phyloP scores from a whole-genome alignment of 2,329 filamentous ascomycete species.

The Macrophomina phaseolina region DNA sequence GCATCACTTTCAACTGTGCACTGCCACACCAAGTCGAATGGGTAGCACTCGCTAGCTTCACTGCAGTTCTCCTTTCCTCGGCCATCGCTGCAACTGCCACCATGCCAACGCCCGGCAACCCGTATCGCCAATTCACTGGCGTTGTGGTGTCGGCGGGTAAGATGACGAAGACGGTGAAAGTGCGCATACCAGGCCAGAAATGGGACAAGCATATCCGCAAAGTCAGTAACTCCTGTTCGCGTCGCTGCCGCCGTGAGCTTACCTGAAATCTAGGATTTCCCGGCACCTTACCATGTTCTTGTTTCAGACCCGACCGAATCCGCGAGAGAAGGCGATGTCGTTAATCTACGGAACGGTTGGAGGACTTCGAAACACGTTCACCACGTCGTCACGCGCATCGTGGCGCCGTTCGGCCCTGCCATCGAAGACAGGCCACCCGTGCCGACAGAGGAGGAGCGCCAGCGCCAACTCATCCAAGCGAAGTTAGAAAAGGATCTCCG shows the following conservation, averaged over 20 bases:
- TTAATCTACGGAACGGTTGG: slow-evolving; percentile 71
- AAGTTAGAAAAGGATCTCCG: slow-evolving; percentile 64
- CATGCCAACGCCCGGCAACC: slow-evolving; percentile 19
- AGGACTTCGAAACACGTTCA: slow-evolving; percentile 70
- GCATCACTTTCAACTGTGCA: background rate
- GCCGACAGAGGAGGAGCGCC: slow-evolving; percentile 67
- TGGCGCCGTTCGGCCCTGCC: slow-evolving; percentile 71
- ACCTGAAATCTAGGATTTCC: slow-evolving; percentile 63
- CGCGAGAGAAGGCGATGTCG: slow-evolving; percentile 74
- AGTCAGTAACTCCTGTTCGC: slow-evolving; percentile 51
- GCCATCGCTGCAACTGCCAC: background rate
- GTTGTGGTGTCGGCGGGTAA: slow-evolving; percentile 79
- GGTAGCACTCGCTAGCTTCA: background rate
- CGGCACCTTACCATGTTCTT: slow-evolving; percentile 67
- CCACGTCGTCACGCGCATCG: slow-evolving; percentile 76
- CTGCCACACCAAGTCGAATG: background rate
- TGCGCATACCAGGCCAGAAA: slow-evolving; percentile 71
- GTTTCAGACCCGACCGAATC: slow-evolving; percentile 81
- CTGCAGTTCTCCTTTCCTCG: background rate
- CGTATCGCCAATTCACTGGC: slow-evolving; percentile 51
- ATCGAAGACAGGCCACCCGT: slow-evolving; percentile 70
- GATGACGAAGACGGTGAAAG: slow-evolving; percentile 81
- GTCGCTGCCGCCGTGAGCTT: slow-evolving; percentile 2
- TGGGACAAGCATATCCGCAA: slow-evolving; percentile 78
- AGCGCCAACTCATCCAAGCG: slow-evolving; percentile 60